A percentile compares a stretch with the other conserved stretches of the same genome.
Conservation (phyloP, 768 basidiomycete genomes). For the Auricularia sp. region DNA sequence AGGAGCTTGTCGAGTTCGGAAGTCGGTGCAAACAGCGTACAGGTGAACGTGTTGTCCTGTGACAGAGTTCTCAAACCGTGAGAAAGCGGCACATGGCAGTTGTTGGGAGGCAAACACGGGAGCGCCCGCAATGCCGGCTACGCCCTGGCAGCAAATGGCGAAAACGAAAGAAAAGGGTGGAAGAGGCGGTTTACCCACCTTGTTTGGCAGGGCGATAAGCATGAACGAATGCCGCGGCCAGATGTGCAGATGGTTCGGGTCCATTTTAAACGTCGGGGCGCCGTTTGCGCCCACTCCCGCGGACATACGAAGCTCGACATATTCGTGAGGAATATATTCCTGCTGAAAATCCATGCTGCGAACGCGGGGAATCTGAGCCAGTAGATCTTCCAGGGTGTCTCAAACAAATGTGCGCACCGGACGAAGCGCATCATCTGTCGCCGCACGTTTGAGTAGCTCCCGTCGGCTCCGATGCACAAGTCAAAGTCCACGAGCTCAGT, state of each 20-base stretch:
- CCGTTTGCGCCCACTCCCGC: conserved; percentile 54
- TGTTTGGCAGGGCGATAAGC: conserved; percentile 97
- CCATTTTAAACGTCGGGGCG: conserved; percentile 66
- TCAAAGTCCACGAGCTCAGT: conserved; percentile 49
- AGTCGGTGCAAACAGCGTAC: conserved; percentile 88
- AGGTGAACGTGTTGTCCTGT: conserved; percentile 94
- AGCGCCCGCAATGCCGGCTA: neutral
- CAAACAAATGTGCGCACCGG: conserved; percentile 37
- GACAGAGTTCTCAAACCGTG: conserved; percentile 7
- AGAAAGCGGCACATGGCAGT: neutral
- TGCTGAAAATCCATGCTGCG: conserved; percentile 90
- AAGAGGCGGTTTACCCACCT: conserved; percentile 42
- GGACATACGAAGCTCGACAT: conserved; percentile 93
- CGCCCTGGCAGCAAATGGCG: conserved; percentile 11
- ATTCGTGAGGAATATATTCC: conserved; percentile 91
- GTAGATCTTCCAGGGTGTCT: neutral
- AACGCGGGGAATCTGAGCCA: conserved; percentile 2
- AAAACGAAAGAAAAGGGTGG: conserved; percentile 17
- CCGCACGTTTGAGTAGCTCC: conserved; percentile 84
- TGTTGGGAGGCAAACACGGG: neutral
- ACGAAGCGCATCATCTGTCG: conserved; percentile 92
- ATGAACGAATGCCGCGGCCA: conserved; percentile 99
- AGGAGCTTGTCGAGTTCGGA: conserved; percentile 57
- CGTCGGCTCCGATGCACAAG: conserved; percentile 86
- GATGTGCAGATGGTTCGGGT: conserved; percentile 94